These are phyloP conservation scores for Trametes gibbosa DNA, from an alignment of 768 basidiomycete genomes.

Conservation along the genomic window DNA sequence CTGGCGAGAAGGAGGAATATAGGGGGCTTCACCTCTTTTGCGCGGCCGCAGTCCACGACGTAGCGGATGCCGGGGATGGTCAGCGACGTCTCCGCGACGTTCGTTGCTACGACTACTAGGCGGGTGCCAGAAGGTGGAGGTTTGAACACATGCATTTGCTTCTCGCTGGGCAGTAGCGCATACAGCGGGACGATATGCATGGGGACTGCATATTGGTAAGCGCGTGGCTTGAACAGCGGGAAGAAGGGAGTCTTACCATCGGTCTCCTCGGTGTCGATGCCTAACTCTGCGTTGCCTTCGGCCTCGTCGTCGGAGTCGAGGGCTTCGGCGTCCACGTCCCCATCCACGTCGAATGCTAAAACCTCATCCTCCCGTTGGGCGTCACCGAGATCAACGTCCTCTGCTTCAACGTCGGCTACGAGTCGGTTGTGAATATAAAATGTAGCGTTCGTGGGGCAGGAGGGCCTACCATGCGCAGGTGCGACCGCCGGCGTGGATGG, in stretches of 20 bases:
- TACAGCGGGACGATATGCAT: constrained; percentile 96
- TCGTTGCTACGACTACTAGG: constrained; percentile 92
- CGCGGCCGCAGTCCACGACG: constrained; percentile 94
- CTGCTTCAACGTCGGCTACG: constrained; percentile 72
- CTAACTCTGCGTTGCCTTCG: constrained; percentile 50
- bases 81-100: constrained; percentile 94
- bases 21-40: constrained; percentile 70
- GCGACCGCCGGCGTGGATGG: constrained; percentile 26
- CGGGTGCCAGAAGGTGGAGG: constrained; percentile 78
- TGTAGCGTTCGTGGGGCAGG: not conserved
- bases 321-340: constrained; percentile 69
- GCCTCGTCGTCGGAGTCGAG: constrained; percentile 73
- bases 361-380: constrained; percentile 38
- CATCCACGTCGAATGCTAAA: constrained; percentile 67
- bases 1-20: not conserved
- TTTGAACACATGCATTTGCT: constrained; percentile 92
- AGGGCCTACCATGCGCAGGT: constrained; percentile 46
- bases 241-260: constrained; percentile 49
- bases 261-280: constrained; percentile 60
- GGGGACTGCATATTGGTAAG: constrained; percentile 51
- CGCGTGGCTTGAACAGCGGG: not conserved
- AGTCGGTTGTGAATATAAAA: not conserved
- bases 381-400: constrained; percentile 73
- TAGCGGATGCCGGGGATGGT: constrained; percentile 98
- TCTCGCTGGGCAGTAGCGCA: constrained; percentile 87